Conservation (phyloP, 768 basidiomycete species). For the Boletus rex-veris region DNA sequence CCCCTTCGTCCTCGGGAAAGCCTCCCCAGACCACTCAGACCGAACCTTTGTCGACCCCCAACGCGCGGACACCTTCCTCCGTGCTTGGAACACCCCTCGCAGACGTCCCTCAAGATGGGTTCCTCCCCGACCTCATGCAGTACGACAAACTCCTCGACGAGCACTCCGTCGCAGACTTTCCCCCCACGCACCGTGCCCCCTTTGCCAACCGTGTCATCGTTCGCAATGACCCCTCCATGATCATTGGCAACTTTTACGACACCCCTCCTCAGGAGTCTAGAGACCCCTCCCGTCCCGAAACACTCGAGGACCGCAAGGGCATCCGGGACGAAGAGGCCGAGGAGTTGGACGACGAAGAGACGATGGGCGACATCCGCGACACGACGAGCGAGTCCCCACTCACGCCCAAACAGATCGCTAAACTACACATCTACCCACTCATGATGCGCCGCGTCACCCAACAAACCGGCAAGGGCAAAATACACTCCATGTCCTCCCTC, state of each 20-base stretch:
- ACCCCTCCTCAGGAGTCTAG: slow-evolving; percentile 8
- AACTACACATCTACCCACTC: slow-evolving; percentile 40
- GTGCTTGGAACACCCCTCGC: slow-evolving; percentile 16
- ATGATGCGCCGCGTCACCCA: slow-evolving; percentile 63
- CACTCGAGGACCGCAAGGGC: slow-evolving; percentile 8
- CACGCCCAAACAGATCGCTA: slow-evolving; percentile 22
- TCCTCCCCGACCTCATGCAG: slow-evolving; percentile 60
- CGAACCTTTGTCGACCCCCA: slow-evolving; percentile 1
- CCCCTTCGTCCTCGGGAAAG: slow-evolving; percentile 10
- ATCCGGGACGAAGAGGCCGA: slow-evolving; percentile 13
- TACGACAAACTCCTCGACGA: slow-evolving; percentile 61
- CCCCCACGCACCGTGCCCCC: slow-evolving; percentile 48
- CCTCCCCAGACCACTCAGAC: not conserved
- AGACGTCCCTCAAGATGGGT: slow-evolving; percentile 23
- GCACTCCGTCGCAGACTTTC: slow-evolving; percentile 50
- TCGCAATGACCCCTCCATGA: slow-evolving; percentile 71
- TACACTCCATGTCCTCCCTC: slow-evolving; percentile 56
- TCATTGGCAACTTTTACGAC: slow-evolving; percentile 38
- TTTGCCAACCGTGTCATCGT: slow-evolving; percentile 61
- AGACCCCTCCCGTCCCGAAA: slow-evolving; percentile 1
- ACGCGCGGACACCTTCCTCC: slow-evolving; percentile 1
- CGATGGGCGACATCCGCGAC: slow-evolving; percentile 11
- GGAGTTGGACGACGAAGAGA: slow-evolving; percentile 20
- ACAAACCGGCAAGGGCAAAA: slow-evolving; percentile 94
- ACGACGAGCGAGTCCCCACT: slow-evolving; percentile 18